phyloP scores from a whole-genome alignment of 306 rosid genomes.

The Prosopis cineraria region DNA sequence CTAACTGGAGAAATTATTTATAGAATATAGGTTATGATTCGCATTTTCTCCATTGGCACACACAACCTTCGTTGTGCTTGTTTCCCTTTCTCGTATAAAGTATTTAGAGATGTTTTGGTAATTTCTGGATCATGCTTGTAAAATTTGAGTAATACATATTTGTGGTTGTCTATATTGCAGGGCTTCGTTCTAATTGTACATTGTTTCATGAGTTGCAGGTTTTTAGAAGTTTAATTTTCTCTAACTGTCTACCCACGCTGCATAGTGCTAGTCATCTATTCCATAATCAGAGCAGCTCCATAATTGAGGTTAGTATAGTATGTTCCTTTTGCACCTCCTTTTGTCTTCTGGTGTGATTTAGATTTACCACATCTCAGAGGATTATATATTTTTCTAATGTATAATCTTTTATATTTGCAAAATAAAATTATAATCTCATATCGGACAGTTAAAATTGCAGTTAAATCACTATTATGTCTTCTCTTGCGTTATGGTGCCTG shows the following conservation, averaged over 20 bases:
- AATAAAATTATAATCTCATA: background rate
- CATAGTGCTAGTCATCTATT: constrained; percentile 58
- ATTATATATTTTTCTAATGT: background rate
- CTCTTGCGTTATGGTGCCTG: background rate
- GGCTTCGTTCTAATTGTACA: constrained; percentile 2
- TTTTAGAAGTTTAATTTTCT: constrained; percentile 45
- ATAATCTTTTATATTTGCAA: background rate
- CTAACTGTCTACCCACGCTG: constrained; percentile 46
- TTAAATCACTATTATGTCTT: background rate
- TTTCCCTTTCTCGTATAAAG: background rate
- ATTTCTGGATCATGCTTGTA: background rate
- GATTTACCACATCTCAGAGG: background rate
- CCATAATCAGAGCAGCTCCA: constrained; percentile 81
- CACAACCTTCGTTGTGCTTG: background rate
- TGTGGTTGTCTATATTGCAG: background rate
- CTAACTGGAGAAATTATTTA: background rate
- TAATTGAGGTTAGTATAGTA: constrained; percentile 62
- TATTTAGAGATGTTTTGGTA: background rate
- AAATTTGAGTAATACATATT: background rate
- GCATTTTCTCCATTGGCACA: background rate
- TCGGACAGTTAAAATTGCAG: background rate
- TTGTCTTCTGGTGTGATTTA: constrained; percentile 1
- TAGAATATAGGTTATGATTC: background rate
- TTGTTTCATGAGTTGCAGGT: constrained; percentile 51
- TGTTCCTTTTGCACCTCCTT: constrained; percentile 8